Base-by-base conservation (phyloP, 306 rosid species). In the Quercus variabilis region DNA sequence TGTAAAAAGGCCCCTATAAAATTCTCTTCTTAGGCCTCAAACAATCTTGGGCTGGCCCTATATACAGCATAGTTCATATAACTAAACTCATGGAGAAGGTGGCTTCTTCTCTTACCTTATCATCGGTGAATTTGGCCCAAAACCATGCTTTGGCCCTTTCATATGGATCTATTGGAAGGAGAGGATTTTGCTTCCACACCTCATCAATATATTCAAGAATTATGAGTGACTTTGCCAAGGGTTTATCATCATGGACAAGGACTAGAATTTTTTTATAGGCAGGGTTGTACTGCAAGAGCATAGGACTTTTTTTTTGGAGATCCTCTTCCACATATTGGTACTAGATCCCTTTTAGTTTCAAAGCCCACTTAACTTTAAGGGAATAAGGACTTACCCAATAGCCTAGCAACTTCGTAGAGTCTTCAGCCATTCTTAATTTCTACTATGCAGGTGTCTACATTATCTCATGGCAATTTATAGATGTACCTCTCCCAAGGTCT, bases 151-250 rank as follows among this genome's bases (percentile, higher is more conserved):
- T 76, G 51, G 89, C 87, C 62, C 70, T 81, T 74, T 84, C 86
- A 67, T 86, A 76, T 3, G 86, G 89, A 68, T 85, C 80, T 69
- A 51, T 62, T 25, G 89, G 85, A 74, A 89, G 87, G 77, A 86
- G 81, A n/a, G 89, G 85, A 74, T 80, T 83, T 20, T 76, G 89
- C 69, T 80, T 80, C 87, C 89, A 84, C 10, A 76, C 77, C 69
- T 89, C 90, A 4, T 84, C 88, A 10, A 86, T 81, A 81, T 82
- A 89, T 74, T 86, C 85, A 28, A 86, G 55, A 59, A 85, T 86
- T 51, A 84, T 65, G 13, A 80, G 86, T 23, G 90, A 89, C 85
- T 89, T 89, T 0, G 76, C 77, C 7, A 83, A 5, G 59, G 90
- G 76, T 79, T 83, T 89, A 9, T 85, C 90, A 0, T 74, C 64